phyloP scores from a whole-genome alignment of 2,329 filamentous ascomycete species.

The Akanthomyces dipterigenus region DNA sequence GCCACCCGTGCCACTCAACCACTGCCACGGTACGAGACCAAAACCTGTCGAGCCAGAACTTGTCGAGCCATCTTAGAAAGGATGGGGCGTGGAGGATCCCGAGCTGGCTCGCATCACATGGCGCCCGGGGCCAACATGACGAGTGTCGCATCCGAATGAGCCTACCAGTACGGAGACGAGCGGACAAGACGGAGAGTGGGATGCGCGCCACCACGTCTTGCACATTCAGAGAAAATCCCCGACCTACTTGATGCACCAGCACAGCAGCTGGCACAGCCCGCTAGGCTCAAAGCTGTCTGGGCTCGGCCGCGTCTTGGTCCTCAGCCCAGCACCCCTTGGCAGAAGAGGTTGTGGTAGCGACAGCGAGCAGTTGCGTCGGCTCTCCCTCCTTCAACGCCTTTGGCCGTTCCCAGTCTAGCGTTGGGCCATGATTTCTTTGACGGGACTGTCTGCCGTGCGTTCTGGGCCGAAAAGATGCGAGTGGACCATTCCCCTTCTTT shows the following conservation, averaged over 20 bases:
- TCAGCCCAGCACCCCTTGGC: not conserved
- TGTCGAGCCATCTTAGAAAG: too few species aligned
- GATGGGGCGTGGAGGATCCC: too few species aligned
- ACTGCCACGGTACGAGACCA: not conserved
- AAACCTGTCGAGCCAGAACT: too few species aligned
- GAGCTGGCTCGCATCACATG: not conserved
- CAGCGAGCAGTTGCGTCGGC: not conserved
- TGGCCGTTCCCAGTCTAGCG: slow-evolving; percentile 6
- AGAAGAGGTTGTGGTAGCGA: too few species aligned
- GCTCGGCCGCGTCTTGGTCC: not conserved
- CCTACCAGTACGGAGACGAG: not conserved
- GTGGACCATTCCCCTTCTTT: not conserved
- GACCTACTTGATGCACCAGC: too few species aligned
- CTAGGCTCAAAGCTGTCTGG: not conserved
- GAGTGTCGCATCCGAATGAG: not conserved
- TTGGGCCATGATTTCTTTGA: slow-evolving; percentile 1
- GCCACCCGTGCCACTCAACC: too few species aligned
- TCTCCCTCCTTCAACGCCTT: not conserved
- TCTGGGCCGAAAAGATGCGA: not conserved
- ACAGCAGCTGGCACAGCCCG: slow-evolving; percentile 7
- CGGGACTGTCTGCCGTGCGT: too few species aligned
- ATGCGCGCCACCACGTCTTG: not conserved
- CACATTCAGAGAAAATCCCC: slow-evolving; percentile 4
- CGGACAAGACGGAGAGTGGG: too few species aligned
- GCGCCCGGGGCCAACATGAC: slow-evolving; percentile 6